Percentiles rank a stretch among this genome's conserved stretches.
These are phyloP conservation scores for Acacia concinna DNA, from an alignment of 331 rosid genomes.

Conservation along the genomic window DNA sequence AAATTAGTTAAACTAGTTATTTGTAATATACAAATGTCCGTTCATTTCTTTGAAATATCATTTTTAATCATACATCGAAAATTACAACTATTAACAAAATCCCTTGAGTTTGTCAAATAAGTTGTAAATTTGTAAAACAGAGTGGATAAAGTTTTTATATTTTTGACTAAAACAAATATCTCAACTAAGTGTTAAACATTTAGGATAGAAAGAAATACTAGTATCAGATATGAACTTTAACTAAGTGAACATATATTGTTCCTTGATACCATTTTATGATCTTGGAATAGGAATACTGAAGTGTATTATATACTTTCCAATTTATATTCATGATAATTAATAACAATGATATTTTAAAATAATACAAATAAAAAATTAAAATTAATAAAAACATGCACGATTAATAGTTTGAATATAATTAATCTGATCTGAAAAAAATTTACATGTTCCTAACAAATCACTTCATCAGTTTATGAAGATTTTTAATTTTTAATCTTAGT, in stretches of 20 bases:
- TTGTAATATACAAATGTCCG: neutral
- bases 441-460: neutral
- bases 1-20: too few relatives aligned
- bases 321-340: neutral
- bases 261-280: neutral
- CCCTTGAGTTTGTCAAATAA: neutral
- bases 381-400: neutral
- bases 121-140: too few relatives aligned
- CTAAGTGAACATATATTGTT: neutral
- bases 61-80: too few relatives aligned
- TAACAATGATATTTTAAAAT: neutral
- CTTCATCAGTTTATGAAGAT: neutral
- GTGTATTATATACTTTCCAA: neutral
- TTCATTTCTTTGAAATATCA: too few relatives aligned
- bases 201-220: too few relatives aligned
- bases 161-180: too few relatives aligned
- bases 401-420: neutral
- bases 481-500: neutral
- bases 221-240: neutral
- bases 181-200: too few relatives aligned
- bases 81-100: too few relatives aligned
- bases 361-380: neutral
- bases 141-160: too few relatives aligned
- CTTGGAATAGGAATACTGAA: neutral
- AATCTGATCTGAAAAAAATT: neutral